Evolutionary conservation across 805 yeast species (phyloP), one percentile per base, ranked within the genome.

Genomic region (Lipomyces chichibuensis): DNA sequence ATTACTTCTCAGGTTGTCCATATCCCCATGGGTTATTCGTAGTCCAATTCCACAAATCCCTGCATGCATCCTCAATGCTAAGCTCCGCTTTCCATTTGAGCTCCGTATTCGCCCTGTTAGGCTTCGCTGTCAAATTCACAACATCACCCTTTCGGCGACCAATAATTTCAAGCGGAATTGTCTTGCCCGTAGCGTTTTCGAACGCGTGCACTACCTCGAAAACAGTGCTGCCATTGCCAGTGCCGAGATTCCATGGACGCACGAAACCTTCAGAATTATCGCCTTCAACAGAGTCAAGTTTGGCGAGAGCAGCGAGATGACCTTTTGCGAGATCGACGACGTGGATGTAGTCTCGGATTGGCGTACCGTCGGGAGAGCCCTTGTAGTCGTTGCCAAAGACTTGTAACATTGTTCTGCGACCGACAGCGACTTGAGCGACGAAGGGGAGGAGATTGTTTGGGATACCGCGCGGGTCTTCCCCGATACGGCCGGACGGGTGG

Each of bases 231-330:
- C 96, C 96, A 32, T 80, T 84, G 37, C 96, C 96, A 14, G 93
- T 86, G 55, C 96, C 96, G 65, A 90, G 83, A 75, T 90, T 90
- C 95, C 95, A 90, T 75, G 86, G 94, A 63, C 92, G 83, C 74
- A 83, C 87, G 62, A 85, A 79, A 7, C 90, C 91, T 20, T 75
- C 70, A 8, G 72, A 69, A 20, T 65, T 68, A 29, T 61, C 52
- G 33, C 67, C 71, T n/a, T 65, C 25, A n/a, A 71, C 71, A 33
- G 71, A 51, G 43, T 80, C 77, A 60, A 90, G 81, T 75, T 87
- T 86, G 57, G 83, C 79, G 71, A 90, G 80, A 2, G 94, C 92
- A 35, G 92, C 85, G 65, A 89, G 79, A 72, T 90, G 95, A 60
- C 94, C 96, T 72, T 81, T 81, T 8, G 94, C 92, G 67, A 90